phyloP scores from a whole-genome alignment of 2,329 filamentous ascomycete species.

The Hymenoscyphus albidus region DNA sequence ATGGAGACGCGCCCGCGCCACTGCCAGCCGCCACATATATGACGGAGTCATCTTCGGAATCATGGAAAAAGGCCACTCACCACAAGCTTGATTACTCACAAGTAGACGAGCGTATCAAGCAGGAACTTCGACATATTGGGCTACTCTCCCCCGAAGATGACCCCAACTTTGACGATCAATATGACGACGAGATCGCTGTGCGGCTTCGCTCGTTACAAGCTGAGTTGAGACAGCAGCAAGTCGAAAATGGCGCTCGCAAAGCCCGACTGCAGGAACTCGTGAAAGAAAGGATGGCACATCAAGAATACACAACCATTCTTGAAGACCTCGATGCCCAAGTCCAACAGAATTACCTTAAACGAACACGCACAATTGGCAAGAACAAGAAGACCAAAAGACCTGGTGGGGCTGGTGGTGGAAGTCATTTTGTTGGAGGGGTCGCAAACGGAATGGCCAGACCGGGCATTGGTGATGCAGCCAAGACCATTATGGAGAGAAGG shows the following conservation, averaged over 20 bases:
- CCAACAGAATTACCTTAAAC: slow-evolving; percentile 91
- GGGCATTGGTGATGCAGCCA: slow-evolving; percentile 85
- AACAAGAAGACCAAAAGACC: slow-evolving; percentile 84
- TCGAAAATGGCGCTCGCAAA: slow-evolving; percentile 88
- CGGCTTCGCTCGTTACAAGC: slow-evolving; percentile 81
- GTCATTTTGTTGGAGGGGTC: slow-evolving; percentile 56
- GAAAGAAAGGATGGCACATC: slow-evolving; percentile 88
- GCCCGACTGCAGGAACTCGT: slow-evolving; percentile 80
- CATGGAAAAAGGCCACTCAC: slow-evolving; percentile 74
- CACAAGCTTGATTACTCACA: slow-evolving; percentile 78
- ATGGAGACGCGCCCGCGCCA: slow-evolving; percentile 31
- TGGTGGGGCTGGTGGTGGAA: slow-evolving; percentile 70
- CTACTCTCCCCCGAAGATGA: slow-evolving; percentile 67
- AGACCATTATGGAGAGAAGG: slow-evolving; percentile 87
- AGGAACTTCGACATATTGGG: slow-evolving; percentile 86
- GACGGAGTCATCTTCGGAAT: slow-evolving; percentile 68
- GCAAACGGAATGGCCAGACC: slow-evolving; percentile 63
- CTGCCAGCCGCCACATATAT: slow-evolving; percentile 72
- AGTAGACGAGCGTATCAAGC: slow-evolving; percentile 85
- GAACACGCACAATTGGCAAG: slow-evolving; percentile 90
- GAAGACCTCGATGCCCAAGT: slow-evolving; percentile 96
- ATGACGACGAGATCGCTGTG: slow-evolving; percentile 90
- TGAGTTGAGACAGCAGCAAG: slow-evolving; percentile 75
- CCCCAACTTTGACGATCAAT: slow-evolving; percentile 83
- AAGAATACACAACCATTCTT: slow-evolving; percentile 94